Evolutionary conservation across 164 flowering plant species (phyloP), one percentile per base, ranked within the genome.

Genomic region (Vitis riparia): DNA sequence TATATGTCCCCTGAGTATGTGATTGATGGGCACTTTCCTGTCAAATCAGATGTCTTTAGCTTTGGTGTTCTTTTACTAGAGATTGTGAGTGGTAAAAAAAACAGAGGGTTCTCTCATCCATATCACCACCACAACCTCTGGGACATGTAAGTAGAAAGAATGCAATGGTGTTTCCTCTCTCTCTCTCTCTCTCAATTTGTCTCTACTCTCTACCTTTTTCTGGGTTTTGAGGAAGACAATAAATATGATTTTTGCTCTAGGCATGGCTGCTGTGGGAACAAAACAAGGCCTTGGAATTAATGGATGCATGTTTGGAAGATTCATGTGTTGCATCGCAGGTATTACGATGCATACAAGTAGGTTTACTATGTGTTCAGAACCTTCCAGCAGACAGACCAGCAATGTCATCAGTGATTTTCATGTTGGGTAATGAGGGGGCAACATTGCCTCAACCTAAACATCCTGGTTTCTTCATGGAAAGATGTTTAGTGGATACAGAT

Each of bases 1-100:
- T 79, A 82, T 37, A 82, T 82, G 83, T 68, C 85, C 6, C 83
- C 81, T 3, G 85, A 82, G 59, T 82, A 79, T 68, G 77, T 75
- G 0, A 63, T 75, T n/a, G 77, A 82, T 64, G 85, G 85, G 6
- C 55, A 68, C 1, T 82, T 3, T 32, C 3, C 44, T 32, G 0
- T 74, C 13, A 82, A 82, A 63, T 79, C 81, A 0, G 82, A 82
- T 47, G 81, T 79, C 4, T 82, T 32, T 6, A 32, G 44, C 44
- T 32, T 32, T 32, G 44, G 44, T 32, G 44, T 32, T 32, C 44
- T 32, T 32, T 32, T 32, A 32, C 44, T 32, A 32, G 44, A 32
- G 44, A 32, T 32, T 32, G 44, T 32, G 0, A 3, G 44, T 3
- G 23, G 44, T 32, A 32, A 32, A 32, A 32, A 32, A 6, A 32